phyloP scores from a whole-genome alignment of 768 basidiomycete genomes.

The Rhodotorula paludigena region DNA sequence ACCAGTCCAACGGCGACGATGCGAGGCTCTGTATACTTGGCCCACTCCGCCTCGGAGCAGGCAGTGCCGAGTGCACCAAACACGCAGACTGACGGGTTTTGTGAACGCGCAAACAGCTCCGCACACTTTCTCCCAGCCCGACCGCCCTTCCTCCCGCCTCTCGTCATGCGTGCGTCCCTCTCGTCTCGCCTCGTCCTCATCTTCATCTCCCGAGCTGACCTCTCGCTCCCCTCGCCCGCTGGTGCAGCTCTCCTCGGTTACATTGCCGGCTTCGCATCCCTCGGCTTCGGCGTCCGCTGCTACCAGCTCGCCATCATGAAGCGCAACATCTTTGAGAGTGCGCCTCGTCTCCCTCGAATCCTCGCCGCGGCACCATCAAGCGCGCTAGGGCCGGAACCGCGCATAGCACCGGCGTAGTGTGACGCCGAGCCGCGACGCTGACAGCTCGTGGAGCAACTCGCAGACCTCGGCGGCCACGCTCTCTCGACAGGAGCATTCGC shows the following conservation, averaged over 20 bases:
- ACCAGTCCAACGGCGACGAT: too few relatives aligned
- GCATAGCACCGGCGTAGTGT: neutral
- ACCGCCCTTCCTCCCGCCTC: neutral
- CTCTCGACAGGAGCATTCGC: slow-evolving; percentile 67
- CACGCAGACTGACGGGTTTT: too few relatives aligned
- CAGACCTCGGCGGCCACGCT: slow-evolving; percentile 69
- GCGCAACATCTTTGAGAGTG: slow-evolving; percentile 72
- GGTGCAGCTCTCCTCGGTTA: slow-evolving; percentile 53
- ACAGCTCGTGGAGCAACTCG: neutral
- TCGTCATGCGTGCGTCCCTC: slow-evolving; percentile 9
- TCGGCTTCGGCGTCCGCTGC: slow-evolving; percentile 75
- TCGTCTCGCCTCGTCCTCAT: neutral
- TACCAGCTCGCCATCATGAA: slow-evolving; percentile 83
- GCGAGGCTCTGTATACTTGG: too few relatives aligned
- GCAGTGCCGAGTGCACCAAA: too few relatives aligned
- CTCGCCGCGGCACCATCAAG: slow-evolving; percentile 9
- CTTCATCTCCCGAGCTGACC: neutral
- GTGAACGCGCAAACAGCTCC: too few relatives aligned
- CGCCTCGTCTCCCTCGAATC: slow-evolving; percentile 48
- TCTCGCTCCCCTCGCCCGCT: slow-evolving; percentile 35
- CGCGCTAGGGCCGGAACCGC: neutral
- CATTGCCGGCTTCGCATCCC: slow-evolving; percentile 69
- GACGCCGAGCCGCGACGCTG: too few relatives aligned
- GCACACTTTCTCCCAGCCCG: neutral
- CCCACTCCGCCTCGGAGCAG: too few relatives aligned